Evolutionary conservation across 345 rosid species (phyloP).

Genomic region (Eucalyptus camaldulensis): DNA sequence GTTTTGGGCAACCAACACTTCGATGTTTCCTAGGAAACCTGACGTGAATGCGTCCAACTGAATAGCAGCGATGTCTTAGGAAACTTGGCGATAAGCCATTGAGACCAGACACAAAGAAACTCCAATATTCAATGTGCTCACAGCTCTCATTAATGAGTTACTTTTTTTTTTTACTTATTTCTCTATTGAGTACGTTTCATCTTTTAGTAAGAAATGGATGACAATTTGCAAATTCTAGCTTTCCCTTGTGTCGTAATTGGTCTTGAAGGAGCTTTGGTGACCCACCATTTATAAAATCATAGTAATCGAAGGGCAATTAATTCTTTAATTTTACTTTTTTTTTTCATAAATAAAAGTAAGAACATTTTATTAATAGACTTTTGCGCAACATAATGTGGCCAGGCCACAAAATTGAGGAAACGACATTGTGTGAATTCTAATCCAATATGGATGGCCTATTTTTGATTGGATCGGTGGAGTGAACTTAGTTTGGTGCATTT

Average conservation of each 20-base stretch:
- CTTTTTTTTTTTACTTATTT: too few species aligned
- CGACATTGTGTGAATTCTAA: neutral
- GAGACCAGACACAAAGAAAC: neutral
- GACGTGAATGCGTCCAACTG: neutral
- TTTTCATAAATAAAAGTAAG: too few species aligned
- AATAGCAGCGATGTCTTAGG: neutral
- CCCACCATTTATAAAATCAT: neutral
- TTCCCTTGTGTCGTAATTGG: neutral
- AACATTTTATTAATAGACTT: too few species aligned
- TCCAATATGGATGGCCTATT: neutral
- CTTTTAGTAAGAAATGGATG: neutral
- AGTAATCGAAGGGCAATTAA: neutral
- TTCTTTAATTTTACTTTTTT: neutral
- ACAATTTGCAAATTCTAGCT: neutral
- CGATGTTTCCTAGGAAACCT: neutral
- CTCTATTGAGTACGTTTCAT: neutral
- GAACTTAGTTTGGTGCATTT: neutral
- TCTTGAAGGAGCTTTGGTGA: neutral
- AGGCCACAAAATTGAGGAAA: neutral
- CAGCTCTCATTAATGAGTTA: neutral
- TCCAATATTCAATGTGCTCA: neutral
- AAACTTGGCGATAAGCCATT: neutral
- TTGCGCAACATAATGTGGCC: neutral
- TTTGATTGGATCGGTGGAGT: neutral
- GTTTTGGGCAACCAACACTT: neutral